Evolutionary conservation across 345 rosid genomes (phyloP).

Genomic region (Populus euphratica): DNA sequence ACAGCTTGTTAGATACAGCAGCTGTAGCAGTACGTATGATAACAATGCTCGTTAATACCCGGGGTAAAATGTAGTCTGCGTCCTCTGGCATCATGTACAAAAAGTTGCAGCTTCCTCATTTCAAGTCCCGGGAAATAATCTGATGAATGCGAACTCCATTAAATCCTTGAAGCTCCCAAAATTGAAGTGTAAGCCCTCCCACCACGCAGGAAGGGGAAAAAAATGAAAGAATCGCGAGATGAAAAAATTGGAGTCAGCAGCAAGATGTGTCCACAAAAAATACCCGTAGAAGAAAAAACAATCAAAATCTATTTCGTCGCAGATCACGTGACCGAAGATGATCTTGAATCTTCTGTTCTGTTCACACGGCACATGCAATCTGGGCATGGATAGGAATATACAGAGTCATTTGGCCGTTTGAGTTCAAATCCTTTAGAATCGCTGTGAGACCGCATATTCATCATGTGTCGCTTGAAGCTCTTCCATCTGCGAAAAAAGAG

Average conservation of each 20-base stretch:
- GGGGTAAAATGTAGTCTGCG: constrained; percentile 1
- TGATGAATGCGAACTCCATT: constrained; percentile 26
- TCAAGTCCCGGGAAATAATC: constrained; percentile 25
- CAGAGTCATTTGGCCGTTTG: constrained; percentile 79
- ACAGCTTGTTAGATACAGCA: constrained; percentile 50
- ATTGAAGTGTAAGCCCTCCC: constrained; percentile 36
- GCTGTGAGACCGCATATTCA: constrained; percentile 85
- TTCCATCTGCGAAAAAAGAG: constrained; percentile 60
- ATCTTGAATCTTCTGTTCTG: constrained; percentile 53
- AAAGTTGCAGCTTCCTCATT: constrained; percentile 26
- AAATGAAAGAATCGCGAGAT: constrained; percentile 49
- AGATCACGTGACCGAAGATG: constrained; percentile 37
- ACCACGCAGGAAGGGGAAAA: constrained; percentile 22
- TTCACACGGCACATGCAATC: constrained; percentile 88
- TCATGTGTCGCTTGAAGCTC: constrained; percentile 85
- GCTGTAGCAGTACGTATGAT: constrained; percentile 27
- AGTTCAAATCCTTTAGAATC: constrained; percentile 91
- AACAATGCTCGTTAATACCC: constrained; percentile 35
- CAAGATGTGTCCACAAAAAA: constrained; percentile 20
- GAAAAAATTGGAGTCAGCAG: constrained; percentile 32
- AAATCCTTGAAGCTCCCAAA: constrained; percentile 33
- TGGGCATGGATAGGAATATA: constrained; percentile 91
- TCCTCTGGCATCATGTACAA: constrained; percentile 34
- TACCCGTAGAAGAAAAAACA: constrained; percentile 23
- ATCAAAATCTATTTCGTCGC: constrained; percentile 1